Base-by-base conservation (phyloP, 1,139 yeast species). In the Blastobotrys ciferrii region DNA sequence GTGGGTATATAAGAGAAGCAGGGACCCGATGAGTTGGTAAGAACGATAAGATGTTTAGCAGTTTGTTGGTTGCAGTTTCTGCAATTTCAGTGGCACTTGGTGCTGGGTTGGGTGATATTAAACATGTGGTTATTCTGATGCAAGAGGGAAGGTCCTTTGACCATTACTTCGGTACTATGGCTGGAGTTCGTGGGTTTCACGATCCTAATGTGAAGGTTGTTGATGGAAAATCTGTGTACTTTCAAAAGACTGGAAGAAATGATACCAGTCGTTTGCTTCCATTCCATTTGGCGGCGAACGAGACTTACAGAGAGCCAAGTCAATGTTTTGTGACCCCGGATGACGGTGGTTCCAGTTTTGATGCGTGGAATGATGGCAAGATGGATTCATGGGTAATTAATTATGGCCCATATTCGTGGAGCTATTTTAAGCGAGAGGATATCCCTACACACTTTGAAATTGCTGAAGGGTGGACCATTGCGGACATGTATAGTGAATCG, bases 51-150 rank as follows among this genome's bases (percentile, higher is more conserved):
- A 23, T 23, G 28, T 23, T 23, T 9, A 23, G 9, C 9, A 6
- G 9, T 9, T 9, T 23, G 28, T 5, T 9, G 28, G 5, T 9
- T 9, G 28, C 9, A 23, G 28, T 9, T 23, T 23, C 9, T 23
- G 9, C 18, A 11, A n/a, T 12, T 9, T 18, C 41, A n/a, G 13
- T 20, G 25, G 41, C 15, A 9, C 23, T 6, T 40, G 95, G 95
- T 2, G 86, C 85, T 67, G 85, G 84, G 62, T 70, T 86, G 58
- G 67, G 77, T 1, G 49, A 48, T 36, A 54, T 60, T 41, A 49
- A 57, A 46, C 63, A 61, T 47, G 51, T 60, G 14, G 61, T 61
- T 32, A 44, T 53, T 37, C 56, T 58, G 48, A 61, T 61, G 64
- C 64, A 61, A 37, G 64, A 61, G 45, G 60, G 60, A 50, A 53